Conservation (phyloP, 1,284 basidiomycete genomes). For the Inonotus obliquus region DNA sequence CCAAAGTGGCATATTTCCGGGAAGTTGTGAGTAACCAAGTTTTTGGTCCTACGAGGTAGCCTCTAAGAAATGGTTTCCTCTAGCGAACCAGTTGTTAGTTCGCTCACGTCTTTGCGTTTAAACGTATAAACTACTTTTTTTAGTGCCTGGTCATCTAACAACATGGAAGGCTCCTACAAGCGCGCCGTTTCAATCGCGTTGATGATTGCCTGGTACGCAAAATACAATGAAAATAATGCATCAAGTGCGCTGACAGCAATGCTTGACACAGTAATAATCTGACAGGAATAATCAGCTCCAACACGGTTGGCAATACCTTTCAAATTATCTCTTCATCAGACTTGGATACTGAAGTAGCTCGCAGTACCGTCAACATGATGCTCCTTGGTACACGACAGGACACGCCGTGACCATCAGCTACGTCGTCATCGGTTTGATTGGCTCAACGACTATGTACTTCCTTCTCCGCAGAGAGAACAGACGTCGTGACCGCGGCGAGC, state of each 20-base stretch:
- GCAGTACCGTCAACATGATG: constrained; percentile 60
- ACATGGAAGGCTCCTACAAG: constrained; percentile 74
- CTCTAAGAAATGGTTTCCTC: background rate
- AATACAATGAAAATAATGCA: too few relatives aligned
- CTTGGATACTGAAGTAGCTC: constrained; percentile 8
- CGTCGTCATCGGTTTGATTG: constrained; percentile 57
- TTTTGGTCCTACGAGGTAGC: background rate
- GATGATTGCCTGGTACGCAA: constrained; percentile 52
- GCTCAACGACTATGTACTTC: too few relatives aligned
- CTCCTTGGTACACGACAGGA: constrained; percentile 68
- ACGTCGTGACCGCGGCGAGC: constrained; percentile 55
- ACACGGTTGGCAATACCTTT: constrained; percentile 32
- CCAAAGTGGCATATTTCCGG: constrained; percentile 62
- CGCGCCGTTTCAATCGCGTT: constrained; percentile 67
- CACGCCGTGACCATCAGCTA: constrained; percentile 66
- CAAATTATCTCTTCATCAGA: background rate
- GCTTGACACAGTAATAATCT: too few relatives aligned
- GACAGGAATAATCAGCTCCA: constrained; percentile 42
- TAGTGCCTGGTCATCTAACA: constrained; percentile 67
- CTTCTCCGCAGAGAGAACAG: too few relatives aligned
- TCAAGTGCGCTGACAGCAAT: too few relatives aligned
- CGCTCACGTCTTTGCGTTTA: background rate
- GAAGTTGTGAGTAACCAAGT: constrained; percentile 45
- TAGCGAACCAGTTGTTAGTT: constrained; percentile 60
- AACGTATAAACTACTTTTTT: background rate